Evolutionary conservation across 148 eudicot species (phyloP).

Genomic region (Fagopyrum homotropicum): DNA sequence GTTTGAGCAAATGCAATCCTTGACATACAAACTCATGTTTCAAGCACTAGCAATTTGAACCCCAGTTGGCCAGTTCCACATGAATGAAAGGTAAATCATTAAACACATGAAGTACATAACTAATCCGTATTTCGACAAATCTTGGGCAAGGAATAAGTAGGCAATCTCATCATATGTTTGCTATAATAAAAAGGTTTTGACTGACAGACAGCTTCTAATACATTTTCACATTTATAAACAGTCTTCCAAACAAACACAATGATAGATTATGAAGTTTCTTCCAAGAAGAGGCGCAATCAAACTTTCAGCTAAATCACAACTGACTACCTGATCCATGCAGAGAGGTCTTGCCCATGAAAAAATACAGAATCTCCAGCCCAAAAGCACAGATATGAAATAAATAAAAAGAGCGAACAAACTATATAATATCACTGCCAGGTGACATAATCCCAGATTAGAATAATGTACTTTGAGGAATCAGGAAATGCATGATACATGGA

Average conservation of each 20-base stretch:
- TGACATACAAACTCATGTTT: no score
- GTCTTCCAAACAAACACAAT: no score
- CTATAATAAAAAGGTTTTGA: no score
- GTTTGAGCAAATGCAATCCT: no score
- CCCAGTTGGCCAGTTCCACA: no score
- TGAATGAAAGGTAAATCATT: background rate
- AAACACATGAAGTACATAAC: background rate
- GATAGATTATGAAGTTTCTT: no score
- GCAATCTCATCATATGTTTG: no score
- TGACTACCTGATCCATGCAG: background rate
- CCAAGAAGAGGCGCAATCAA: no score
- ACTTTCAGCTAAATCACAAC: background rate
- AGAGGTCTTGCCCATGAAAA: background rate
- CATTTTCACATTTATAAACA: no score
- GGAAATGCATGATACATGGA: background rate
- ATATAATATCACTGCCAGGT: conserved; percentile 1
- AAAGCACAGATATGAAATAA: background rate
- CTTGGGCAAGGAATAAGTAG: no score
- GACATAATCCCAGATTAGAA: background rate
- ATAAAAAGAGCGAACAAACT: background rate
- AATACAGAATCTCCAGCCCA: background rate
- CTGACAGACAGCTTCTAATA: no score
- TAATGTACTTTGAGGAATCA: background rate
- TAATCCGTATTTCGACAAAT: background rate
- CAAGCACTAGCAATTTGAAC: no score